Evolutionary conservation across 305 asterid genomes (phyloP).

Genomic region (Caryopteris hybrid): DNA sequence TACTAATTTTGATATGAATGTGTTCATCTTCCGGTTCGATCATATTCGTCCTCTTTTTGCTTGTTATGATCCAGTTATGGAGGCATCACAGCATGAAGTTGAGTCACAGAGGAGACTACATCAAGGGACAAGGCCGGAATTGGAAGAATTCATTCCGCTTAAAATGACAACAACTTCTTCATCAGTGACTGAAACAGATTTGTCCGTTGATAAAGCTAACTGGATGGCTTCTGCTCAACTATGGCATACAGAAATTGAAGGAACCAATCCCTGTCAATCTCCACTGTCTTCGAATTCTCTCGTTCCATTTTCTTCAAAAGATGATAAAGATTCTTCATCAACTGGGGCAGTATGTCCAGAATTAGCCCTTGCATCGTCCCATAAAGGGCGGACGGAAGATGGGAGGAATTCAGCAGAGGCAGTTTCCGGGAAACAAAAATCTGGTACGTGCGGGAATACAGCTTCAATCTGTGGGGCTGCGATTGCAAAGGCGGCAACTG

Average conservation of each 20-base stretch:
- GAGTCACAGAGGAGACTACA: slow-evolving; percentile 40
- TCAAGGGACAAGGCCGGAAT: slow-evolving; percentile 45
- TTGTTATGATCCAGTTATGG: slow-evolving; percentile 53
- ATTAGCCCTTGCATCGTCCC: slow-evolving; percentile 51
- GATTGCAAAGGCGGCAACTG: slow-evolving; percentile 28
- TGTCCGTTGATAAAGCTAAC: slow-evolving; percentile 49
- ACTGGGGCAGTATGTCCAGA: slow-evolving; percentile 35
- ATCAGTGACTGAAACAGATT: slow-evolving; percentile 22
- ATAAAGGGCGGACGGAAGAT: slow-evolving; percentile 36
- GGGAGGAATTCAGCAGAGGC: slow-evolving; percentile 23
- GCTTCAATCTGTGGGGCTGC: slow-evolving; percentile 7
- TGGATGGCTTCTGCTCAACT: slow-evolving; percentile 90
- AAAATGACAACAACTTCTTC: slow-evolving; percentile 30
- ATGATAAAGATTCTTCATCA: slow-evolving; percentile 27
- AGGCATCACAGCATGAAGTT: slow-evolving; percentile 67
- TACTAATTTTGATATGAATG: too few relatives aligned
- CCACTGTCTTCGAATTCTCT: too few relatives aligned
- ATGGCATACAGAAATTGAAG: slow-evolving; percentile 61
- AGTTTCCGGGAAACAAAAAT: slow-evolving; percentile 19
- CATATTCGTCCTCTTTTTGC: too few relatives aligned
- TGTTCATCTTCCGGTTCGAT: too few relatives aligned
- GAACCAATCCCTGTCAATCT: slow-evolving; percentile 17
- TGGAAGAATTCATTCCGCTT: slow-evolving; percentile 76
- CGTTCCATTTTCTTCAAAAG: too few relatives aligned
- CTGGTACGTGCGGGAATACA: slow-evolving; percentile 18